A percentile compares a stretch with the other conserved stretches of the same genome.
Conservation (phyloP, 352 stramenopile species). For the Blastocystis sp. region DNA sequence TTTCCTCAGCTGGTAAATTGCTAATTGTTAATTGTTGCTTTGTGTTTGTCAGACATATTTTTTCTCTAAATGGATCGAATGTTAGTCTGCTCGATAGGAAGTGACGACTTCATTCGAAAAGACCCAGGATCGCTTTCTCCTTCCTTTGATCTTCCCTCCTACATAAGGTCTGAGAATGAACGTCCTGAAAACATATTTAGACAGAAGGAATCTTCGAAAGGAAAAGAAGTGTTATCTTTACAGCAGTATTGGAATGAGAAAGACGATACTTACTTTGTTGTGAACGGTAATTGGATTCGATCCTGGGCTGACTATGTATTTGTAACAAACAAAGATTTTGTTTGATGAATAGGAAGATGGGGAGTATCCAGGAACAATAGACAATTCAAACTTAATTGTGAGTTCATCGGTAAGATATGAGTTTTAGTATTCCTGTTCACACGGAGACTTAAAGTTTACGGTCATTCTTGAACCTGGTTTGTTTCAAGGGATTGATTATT, state of each 20-base stretch:
- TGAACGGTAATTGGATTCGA: conserved; percentile 4
- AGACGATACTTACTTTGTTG: background rate
- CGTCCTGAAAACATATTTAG: background rate
- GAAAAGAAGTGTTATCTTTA: background rate
- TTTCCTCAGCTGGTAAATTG: conserved; percentile 57
- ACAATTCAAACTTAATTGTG: background rate
- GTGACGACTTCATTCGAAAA: background rate
- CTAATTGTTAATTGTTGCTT: background rate
- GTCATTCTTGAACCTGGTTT: background rate
- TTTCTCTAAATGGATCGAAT: background rate
- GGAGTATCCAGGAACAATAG: background rate
- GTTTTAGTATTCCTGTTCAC: background rate
- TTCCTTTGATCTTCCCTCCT: conserved; percentile 10
- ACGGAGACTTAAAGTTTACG: background rate
- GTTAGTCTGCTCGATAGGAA: background rate
- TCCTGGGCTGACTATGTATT: conserved; percentile 20
- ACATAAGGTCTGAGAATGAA: background rate
- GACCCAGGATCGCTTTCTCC: background rate
- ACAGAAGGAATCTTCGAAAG: background rate
- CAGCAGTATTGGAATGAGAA: background rate
- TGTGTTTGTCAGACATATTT: background rate
- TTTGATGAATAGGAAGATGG: background rate
- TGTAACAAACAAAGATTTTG: background rate
- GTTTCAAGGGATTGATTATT: conserved; percentile 11
- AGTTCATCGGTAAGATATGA: background rate